Percentiles rank a stretch among this genome's conserved stretches.
Evolutionary conservation across 169 alveolate genomes (phyloP).

Genomic region (Eimeria nieschulzi): DNA sequence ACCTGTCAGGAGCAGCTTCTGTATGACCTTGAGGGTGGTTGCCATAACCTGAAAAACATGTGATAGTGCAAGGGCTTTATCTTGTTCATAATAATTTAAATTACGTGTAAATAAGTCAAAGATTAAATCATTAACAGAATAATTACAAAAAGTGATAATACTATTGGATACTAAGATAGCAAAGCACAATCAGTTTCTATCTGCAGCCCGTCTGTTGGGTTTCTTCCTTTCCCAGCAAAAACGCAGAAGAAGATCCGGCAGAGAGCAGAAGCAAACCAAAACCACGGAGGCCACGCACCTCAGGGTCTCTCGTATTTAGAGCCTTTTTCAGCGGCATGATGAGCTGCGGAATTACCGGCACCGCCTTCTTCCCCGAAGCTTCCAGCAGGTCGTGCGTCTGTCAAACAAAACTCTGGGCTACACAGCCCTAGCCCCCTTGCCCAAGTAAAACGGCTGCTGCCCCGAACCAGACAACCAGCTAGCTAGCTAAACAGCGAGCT

Average conservation of each 20-base stretch:
- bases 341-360: slow-evolving; percentile 94
- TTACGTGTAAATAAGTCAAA: too few relatives aligned
- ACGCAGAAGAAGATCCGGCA: background rate
- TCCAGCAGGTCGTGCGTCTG: slow-evolving; percentile 86
- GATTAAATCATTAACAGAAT: too few relatives aligned
- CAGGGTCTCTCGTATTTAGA: slow-evolving; percentile 93
- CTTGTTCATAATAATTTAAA: too few relatives aligned
- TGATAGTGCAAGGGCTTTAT: too few relatives aligned
- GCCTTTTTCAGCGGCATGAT: slow-evolving; percentile 92
- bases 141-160: too few relatives aligned
- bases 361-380: slow-evolving; percentile 88
- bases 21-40: slow-evolving; percentile 69
- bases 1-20: slow-evolving; percentile 69
- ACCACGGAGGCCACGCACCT: slow-evolving; percentile 78
- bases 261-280: background rate
- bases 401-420: too few relatives aligned
- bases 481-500: background rate
- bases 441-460: background rate
- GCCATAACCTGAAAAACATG: slow-evolving; percentile 53
- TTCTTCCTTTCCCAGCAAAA: too few relatives aligned
- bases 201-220: too few relatives aligned
- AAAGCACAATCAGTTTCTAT: too few relatives aligned
- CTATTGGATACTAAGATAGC: too few relatives aligned
- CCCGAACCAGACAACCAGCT: background rate
- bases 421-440: background rate